Base-by-base conservation (phyloP, 495 filamentous ascomycete species). In the Penicillium crystallinum region DNA sequence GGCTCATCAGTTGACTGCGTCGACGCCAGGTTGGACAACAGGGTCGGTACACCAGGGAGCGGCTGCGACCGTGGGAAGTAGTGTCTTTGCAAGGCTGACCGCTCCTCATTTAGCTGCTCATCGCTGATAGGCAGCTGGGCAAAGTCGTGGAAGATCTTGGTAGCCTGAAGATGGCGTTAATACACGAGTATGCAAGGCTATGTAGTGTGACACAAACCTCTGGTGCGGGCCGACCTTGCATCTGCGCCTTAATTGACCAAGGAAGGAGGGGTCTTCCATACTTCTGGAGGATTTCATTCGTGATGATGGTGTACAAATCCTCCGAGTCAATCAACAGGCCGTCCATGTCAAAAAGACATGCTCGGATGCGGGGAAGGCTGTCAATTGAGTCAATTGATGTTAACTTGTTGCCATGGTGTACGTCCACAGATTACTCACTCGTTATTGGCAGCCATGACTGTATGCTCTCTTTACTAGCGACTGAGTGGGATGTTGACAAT, bases 291-390 rank as follows among this genome's bases (percentile, higher is more conserved):
- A 97, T 78, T 33, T 81, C 69, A 69, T 97, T 96, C 23, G 89
- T 87, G 68, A 86, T 86, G 21, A 80, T 65, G 0, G 89, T 93
- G 75, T 97, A 97, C 51, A 87, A 79, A 66, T 99, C 95, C 62
- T 99, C 93, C 14, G 89, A 89, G 70, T 97, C 85, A 55, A 98
- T 84, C 17, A 98, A 79, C 23, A 98, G 85, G 37, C 93, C 93
- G 65, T 98, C 93, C 91, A 98, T 96, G 77, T 98, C 93, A 65
- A 99, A 99, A 52, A 99, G 85, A 72, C 91, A 96, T 52, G 93
- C 93, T 50, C 90, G 82, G 50, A 97, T 81, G 40, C 85, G 84
- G 21, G 89, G 90, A 21, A 84, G 78, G 55, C 85, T 88, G 34
- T 44, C 23, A 50, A 31, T 27, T 25, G 19, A 46, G 59, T 62